These are phyloP conservation scores for Osmozyma mogii DNA, from an alignment of 805 yeast genomes.

Conservation along the genomic window DNA sequence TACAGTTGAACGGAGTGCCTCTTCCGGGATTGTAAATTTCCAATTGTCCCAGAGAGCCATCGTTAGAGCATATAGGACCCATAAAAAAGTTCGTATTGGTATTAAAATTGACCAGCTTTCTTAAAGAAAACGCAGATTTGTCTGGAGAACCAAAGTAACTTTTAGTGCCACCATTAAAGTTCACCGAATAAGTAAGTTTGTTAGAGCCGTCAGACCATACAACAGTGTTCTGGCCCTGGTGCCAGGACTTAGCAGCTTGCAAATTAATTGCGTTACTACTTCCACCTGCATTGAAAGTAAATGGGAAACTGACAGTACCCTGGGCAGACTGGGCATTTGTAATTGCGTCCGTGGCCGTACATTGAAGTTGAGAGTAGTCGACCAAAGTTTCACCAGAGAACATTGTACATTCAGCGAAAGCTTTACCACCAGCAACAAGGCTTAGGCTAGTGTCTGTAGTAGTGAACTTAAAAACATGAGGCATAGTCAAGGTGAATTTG, in stretches of 20 bases:
- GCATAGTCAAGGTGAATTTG: slow-evolving; percentile 19
- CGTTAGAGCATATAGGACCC: too few relatives aligned
- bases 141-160: background rate
- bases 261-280: slow-evolving; percentile 7
- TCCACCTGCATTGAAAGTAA: slow-evolving; percentile 16
- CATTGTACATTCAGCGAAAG: slow-evolving; percentile 8
- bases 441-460: slow-evolving; percentile 6
- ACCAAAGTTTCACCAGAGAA: slow-evolving; percentile 10
- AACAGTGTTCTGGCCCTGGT: slow-evolving; percentile 15
- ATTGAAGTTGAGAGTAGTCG: slow-evolving; percentile 11
- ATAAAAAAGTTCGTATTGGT: too few relatives aligned
- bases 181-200: slow-evolving; percentile 6
- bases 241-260: slow-evolving; percentile 11
- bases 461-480: slow-evolving; percentile 19
- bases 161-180: slow-evolving; percentile 3
- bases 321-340: slow-evolving; percentile 6
- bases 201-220: slow-evolving; percentile 11
- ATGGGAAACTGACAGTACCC: slow-evolving; percentile 16
- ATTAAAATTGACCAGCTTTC: too few relatives aligned
- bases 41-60: too few relatives aligned
- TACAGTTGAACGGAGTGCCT: too few relatives aligned
- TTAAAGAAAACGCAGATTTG: too few relatives aligned
- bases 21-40: too few relatives aligned
- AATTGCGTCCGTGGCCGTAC: slow-evolving; percentile 13
- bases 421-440: slow-evolving; percentile 3